phyloP scores from a whole-genome alignment of 345 rosid species.

The Populus tremula region DNA sequence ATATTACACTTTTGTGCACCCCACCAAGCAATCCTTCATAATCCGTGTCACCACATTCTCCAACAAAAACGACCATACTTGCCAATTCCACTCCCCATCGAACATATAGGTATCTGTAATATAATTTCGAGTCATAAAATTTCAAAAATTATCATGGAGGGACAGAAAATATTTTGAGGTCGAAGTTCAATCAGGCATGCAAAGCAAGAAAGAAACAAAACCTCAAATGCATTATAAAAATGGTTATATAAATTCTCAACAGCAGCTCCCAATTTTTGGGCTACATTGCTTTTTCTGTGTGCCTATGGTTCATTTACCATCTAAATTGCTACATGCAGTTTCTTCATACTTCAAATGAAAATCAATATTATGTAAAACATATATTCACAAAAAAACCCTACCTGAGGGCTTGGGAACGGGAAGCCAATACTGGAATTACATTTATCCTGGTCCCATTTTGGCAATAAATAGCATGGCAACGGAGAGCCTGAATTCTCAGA shows the following conservation, averaged over 20 bases:
- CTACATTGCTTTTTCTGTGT: not conserved
- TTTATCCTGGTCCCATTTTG: constrained; percentile 76
- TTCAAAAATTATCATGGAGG: not conserved
- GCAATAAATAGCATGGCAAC: constrained; percentile 78
- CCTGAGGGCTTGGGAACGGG: constrained; percentile 93
- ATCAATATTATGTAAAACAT: not conserved
- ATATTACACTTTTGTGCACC: constrained; percentile 64
- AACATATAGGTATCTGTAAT: constrained; percentile 73
- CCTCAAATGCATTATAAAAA: not conserved
- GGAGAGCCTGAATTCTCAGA: constrained; percentile 85
- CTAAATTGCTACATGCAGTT: not conserved
- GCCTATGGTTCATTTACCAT: not conserved
- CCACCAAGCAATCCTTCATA: constrained; percentile 94
- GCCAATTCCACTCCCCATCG: constrained; percentile 90
- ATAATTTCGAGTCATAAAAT: not conserved
- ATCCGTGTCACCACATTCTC: constrained; percentile 92
- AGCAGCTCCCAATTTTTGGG: not conserved
- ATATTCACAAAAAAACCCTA: constrained; percentile 9
- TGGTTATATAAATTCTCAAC: not conserved
- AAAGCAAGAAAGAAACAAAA: not conserved
- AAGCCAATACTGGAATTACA: constrained; percentile 79
- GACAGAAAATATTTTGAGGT: not conserved
- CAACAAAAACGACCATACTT: constrained; percentile 81
- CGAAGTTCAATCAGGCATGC: not conserved
- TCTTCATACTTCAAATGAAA: not conserved